Evolutionary conservation across 2,329 filamentous ascomycete species (phyloP).

Genomic region (Penicillium sp.): DNA sequence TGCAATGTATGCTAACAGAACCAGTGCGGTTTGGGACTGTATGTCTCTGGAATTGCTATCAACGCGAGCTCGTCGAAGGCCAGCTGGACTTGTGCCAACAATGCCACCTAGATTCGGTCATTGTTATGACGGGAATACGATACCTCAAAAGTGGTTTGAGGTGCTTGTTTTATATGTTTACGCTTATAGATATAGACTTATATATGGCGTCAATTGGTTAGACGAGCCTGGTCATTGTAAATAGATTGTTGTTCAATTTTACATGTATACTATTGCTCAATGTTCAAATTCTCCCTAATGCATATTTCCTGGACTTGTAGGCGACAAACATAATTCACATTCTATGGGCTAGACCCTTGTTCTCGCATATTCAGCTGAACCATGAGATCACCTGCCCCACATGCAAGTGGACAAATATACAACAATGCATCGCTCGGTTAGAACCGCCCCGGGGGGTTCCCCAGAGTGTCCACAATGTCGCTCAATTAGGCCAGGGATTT

Average conservation of each 20-base stretch:
- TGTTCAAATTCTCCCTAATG: no score
- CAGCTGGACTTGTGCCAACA: constrained; percentile 44
- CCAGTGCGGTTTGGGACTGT: constrained; percentile 44
- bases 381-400: no score
- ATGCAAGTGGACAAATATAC: no score
- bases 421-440: no score
- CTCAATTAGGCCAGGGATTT: background rate
- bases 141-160: background rate
- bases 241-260: constrained; percentile 10
- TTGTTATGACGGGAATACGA: background rate
- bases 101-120: constrained; percentile 21
- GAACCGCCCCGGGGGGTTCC: no score
- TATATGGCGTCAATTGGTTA: constrained; percentile 9
- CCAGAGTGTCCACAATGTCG: background rate
- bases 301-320: no score
- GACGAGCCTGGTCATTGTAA: constrained; percentile 12
- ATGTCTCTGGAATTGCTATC: constrained; percentile 43
- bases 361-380: no score
- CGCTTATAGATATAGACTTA: background rate
- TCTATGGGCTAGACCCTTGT: no score
- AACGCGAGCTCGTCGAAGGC: constrained; percentile 31
- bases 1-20: constrained; percentile 1
- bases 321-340: no score
- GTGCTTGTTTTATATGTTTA: constrained; percentile 7
- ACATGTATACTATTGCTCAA: background rate